Percentiles rank a stretch among this genome's conserved stretches.
Evolutionary conservation across 148 eudicot species (phyloP).

Genomic region (Pharnaceum exiguum): DNA sequence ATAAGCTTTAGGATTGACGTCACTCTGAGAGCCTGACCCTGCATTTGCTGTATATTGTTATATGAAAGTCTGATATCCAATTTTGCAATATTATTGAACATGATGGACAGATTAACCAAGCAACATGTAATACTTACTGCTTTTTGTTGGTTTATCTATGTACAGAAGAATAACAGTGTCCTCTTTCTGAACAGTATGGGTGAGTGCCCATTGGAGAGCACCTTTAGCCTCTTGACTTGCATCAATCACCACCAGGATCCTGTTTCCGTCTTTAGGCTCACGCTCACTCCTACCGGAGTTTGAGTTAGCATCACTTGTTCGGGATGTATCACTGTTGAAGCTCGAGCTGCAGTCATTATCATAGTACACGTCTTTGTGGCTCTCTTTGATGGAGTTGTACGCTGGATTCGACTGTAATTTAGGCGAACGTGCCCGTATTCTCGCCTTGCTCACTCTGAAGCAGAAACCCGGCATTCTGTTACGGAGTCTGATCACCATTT

Average conservation of each 20-base stretch:
- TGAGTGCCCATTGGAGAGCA: slow-evolving; percentile 70
- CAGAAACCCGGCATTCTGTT: slow-evolving; percentile 34
- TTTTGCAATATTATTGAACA: too few relatives aligned
- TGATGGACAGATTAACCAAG: too few relatives aligned
- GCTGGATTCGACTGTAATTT: slow-evolving; percentile 38
- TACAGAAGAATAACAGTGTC: slow-evolving; percentile 59
- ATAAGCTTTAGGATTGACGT: slow-evolving; percentile 40
- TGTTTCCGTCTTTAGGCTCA: slow-evolving; percentile 41
- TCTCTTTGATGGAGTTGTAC: slow-evolving; percentile 33
- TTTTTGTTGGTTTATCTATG: slow-evolving; percentile 34
- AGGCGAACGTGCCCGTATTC: slow-evolving; percentile 42
- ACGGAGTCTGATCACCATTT: slow-evolving; percentile 16
- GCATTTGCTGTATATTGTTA: slow-evolving; percentile 17
- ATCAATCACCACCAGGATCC: slow-evolving; percentile 72
- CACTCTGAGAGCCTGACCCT: slow-evolving; percentile 30
- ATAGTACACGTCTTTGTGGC: slow-evolving; percentile 31
- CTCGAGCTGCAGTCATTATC: slow-evolving; percentile 31
- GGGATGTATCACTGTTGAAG: slow-evolving; percentile 22
- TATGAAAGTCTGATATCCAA: too few relatives aligned
- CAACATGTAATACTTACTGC: slow-evolving; percentile 33
- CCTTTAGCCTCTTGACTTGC: slow-evolving; percentile 45
- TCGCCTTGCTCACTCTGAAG: slow-evolving; percentile 29
- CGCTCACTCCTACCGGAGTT: not conserved
- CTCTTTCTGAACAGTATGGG: slow-evolving; percentile 58
- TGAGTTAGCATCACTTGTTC: slow-evolving; percentile 12